Percentiles rank a stretch among this genome's conserved stretches.
Evolutionary conservation across 148 eudicot species (phyloP).

Genomic region (Rhododendron mucronatum): DNA sequence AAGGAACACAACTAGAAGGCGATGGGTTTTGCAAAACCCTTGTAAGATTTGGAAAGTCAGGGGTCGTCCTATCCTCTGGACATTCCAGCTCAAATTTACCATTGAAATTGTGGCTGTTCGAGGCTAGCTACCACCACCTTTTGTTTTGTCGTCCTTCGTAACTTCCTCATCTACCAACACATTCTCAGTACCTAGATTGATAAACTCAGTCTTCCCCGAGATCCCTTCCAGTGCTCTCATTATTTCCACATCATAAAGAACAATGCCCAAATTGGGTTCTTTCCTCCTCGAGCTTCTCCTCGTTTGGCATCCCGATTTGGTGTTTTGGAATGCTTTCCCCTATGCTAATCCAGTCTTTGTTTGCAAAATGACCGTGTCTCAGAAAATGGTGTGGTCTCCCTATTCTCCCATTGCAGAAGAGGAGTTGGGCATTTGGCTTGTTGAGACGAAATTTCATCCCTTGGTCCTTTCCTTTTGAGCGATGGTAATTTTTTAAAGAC

Average conservation of each 20-base stretch:
- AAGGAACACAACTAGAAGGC: too few species aligned
- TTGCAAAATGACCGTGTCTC: not conserved
- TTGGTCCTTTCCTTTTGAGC: not conserved
- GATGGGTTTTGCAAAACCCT: too few species aligned
- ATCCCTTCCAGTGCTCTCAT: not conserved
- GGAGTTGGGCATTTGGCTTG: not conserved
- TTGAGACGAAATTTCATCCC: not conserved
- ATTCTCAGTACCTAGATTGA: too few species aligned
- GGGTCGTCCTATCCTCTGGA: not conserved
- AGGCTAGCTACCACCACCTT: not conserved
- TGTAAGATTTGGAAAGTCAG: too few species aligned
- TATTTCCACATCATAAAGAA: not conserved
- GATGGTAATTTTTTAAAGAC: not conserved
- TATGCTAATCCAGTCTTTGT: too few species aligned
- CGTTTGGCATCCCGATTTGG: not conserved
- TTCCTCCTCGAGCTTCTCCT: not conserved
- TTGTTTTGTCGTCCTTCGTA: too few species aligned
- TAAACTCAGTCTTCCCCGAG: not conserved
- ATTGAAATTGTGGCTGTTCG: not conserved
- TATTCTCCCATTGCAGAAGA: not conserved
- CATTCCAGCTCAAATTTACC: not conserved
- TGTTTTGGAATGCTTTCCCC: not conserved
- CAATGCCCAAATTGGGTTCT: not conserved
- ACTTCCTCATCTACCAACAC: not conserved
- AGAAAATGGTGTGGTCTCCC: not conserved